Evolutionary conservation across 228 moss, liverwort and hornwort species (phyloP), one percentile per base, ranked within the genome.

Genomic region (Sphagnum fallax): DNA sequence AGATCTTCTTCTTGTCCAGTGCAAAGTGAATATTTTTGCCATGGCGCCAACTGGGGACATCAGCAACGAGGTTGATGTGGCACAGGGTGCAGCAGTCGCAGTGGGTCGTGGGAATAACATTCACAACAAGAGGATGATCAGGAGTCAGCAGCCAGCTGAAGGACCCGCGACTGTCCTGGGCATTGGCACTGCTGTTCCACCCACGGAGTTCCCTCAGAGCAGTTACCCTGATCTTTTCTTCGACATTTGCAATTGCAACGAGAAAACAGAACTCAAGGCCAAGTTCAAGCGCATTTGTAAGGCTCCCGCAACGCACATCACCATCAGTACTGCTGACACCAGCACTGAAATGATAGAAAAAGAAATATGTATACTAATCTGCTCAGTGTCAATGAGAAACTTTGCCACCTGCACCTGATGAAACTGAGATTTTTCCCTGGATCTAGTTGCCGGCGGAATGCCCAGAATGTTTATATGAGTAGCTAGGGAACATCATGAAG

Each of bases 111-210:
- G 12, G 53, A 55, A 6, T 1, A 18, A 18, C 18, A 18, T 18
- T 18, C 18, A 18, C 18, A 18, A 18, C 18, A 0, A 13, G 16
- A 0, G 59, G 59, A 61, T 74, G 6, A 68, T 71, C 48, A 18
- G 79, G 16, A 76, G 76, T 4, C 83, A 83, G 79, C 75, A 80
- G 0, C 83, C 80, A 4, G 67, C 84, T 5, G 82, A 78, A 4
- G 88, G 88, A 4, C 84, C 84, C 2, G 84, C 88, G 13, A 81
- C 82, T 4, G 84, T 89, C 5, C 47, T 89, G n/a, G 87, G 83
- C 4, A 77, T 89, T 7, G 87, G 88, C 48, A 84, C 79, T 5
- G 88, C 88, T 1, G 84, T 84, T n/a, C 88, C 88, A 8, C 79
- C 79, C 0, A 6, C 81, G 0, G 79, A 83, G 74, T 81, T 78